Evolutionary conservation across 2,329 filamentous ascomycete genomes (phyloP).

Genomic region (Diaporthe capsici): DNA sequence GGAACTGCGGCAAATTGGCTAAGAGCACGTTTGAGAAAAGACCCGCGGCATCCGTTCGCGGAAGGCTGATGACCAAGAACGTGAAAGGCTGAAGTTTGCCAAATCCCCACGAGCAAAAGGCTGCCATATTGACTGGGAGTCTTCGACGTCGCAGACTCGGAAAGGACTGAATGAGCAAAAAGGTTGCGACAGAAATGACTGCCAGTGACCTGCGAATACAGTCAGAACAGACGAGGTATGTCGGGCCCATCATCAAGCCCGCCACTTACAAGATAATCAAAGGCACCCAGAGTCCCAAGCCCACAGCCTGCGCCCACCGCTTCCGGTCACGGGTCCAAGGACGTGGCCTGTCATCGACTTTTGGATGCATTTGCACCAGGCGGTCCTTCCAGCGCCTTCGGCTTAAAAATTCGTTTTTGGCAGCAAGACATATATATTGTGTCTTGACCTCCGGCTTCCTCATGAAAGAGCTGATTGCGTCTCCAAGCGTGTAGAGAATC

Average conservation of each 20-base stretch:
- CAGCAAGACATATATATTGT: not conserved
- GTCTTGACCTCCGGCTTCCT: not conserved
- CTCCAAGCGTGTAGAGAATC: conserved; percentile 45
- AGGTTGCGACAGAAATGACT: too few relatives aligned
- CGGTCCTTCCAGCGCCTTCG: not conserved
- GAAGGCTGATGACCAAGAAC: conserved; percentile 48
- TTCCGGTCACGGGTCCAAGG: not conserved
- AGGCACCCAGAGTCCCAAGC: not conserved
- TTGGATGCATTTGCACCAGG: conserved; percentile 39
- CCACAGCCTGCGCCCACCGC: conserved; percentile 14
- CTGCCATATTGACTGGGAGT: conserved; percentile 42
- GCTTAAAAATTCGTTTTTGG: not conserved
- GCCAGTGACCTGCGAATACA: not conserved
- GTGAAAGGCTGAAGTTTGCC: conserved; percentile 48
- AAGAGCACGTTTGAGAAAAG: conserved; percentile 54
- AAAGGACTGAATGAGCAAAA: conserved; percentile 19
- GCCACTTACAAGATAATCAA: not conserved
- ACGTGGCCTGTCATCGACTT: not conserved
- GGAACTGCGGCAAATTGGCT: conserved; percentile 62
- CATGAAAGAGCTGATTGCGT: conserved; percentile 29
- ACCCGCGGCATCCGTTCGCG: conserved; percentile 46
- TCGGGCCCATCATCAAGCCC: not conserved
- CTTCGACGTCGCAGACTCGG: conserved; percentile 43
- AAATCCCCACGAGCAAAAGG: conserved; percentile 49
- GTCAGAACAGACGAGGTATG: not conserved